phyloP scores from a whole-genome alignment of 768 basidiomycete genomes.

The Agrocybe praecox region DNA sequence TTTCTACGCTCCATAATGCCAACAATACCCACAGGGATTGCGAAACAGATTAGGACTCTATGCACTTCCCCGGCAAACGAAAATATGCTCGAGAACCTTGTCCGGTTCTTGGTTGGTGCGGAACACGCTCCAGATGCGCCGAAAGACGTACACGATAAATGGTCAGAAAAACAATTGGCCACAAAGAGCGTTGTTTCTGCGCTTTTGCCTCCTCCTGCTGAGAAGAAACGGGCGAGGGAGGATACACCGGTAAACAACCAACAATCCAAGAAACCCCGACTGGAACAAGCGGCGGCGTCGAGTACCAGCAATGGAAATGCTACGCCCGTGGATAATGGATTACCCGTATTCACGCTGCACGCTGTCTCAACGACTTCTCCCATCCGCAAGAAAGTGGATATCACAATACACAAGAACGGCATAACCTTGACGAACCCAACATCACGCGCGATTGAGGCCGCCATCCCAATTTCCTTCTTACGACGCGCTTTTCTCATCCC shows the following conservation, averaged over 20 bases:
- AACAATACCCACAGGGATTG: slow-evolving; percentile 33
- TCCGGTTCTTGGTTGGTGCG: slow-evolving; percentile 45
- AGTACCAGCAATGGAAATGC: slow-evolving; percentile 5
- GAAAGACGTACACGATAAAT: slow-evolving; percentile 29
- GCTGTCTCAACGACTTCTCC: slow-evolving; percentile 72
- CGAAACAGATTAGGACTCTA: slow-evolving; percentile 31
- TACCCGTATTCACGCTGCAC: slow-evolving; percentile 60
- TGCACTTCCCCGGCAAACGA: slow-evolving; percentile 35
- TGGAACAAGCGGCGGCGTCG: slow-evolving; percentile 20
- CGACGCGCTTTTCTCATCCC: slow-evolving; percentile 72
- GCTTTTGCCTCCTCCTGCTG: slow-evolving; percentile 25
- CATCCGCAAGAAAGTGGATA: slow-evolving; percentile 74
- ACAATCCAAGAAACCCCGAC: slow-evolving; percentile 35
- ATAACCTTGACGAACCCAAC: slow-evolving; percentile 56
- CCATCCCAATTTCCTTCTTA: slow-evolving; percentile 50
- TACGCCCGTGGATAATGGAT: slow-evolving; percentile 31
- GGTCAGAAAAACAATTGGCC: slow-evolving; percentile 38
- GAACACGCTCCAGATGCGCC: slow-evolving; percentile 33
- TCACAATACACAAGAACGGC: slow-evolving; percentile 52
- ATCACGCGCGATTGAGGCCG: slow-evolving; percentile 50
- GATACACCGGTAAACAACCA: slow-evolving; percentile 18
- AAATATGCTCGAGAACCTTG: slow-evolving; percentile 39
- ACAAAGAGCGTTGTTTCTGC: slow-evolving; percentile 29
- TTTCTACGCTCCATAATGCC: slow-evolving; percentile 37
- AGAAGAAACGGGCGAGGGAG: slow-evolving; percentile 34